These are phyloP conservation scores for Tricholoma hemisulphureum DNA, from an alignment of 768 basidiomycete genomes.

Conservation along the genomic window DNA sequence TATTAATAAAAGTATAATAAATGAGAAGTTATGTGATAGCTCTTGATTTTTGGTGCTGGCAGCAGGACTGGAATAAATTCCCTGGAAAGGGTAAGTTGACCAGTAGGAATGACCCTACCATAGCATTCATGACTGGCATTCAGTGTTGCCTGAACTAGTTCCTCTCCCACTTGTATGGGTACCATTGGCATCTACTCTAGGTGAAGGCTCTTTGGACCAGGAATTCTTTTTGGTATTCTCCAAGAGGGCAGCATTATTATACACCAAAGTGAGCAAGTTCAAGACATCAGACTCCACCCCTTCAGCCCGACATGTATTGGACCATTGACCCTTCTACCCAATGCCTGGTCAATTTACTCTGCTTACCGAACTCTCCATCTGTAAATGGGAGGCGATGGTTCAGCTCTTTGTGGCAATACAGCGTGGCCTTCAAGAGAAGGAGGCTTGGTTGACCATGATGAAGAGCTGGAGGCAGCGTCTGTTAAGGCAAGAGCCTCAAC, in stretches of 20 bases:
- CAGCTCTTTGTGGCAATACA: background rate
- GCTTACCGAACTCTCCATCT: too few species aligned
- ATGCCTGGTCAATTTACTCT: background rate
- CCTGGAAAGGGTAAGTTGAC: too few species aligned
- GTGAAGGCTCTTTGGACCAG: background rate
- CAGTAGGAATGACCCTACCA: too few species aligned
- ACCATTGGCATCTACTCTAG: background rate
- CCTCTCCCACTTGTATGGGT: background rate
- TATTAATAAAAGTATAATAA: too few species aligned
- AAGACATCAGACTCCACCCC: background rate
- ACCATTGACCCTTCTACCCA: background rate
- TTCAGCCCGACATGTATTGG: background rate
- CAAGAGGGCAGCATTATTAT: background rate
- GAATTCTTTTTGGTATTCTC: background rate
- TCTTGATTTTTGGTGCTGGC: too few species aligned
- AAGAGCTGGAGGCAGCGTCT: background rate
- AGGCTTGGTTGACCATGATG: background rate
- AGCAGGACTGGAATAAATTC: too few species aligned
- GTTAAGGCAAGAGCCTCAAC: too few species aligned
- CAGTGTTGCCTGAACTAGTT: background rate
- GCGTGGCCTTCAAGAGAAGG: background rate
- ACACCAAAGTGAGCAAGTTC: background rate
- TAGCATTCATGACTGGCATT: background rate
- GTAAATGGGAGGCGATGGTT: background rate
- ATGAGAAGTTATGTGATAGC: too few species aligned